Evolutionary conservation across 805 yeast genomes (phyloP).

Genomic region (Soucietia sequanensis): DNA sequence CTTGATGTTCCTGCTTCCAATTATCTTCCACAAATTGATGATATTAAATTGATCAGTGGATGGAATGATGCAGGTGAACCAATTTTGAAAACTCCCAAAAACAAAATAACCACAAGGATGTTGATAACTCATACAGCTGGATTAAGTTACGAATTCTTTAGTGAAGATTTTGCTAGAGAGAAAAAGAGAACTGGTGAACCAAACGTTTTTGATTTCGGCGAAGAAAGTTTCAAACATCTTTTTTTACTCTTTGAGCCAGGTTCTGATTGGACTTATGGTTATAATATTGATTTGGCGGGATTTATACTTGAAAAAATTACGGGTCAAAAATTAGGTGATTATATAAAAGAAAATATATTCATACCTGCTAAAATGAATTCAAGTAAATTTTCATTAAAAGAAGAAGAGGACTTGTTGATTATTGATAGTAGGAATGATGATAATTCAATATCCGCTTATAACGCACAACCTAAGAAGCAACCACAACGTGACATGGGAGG

Average conservation of each 20-base stretch:
- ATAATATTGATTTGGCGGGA: slow-evolving; percentile 38
- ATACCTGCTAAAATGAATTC: slow-evolving; percentile 26
- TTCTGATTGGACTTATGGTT: slow-evolving; percentile 32
- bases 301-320: slow-evolving; percentile 24
- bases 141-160: slow-evolving; percentile 32
- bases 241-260: slow-evolving; percentile 35
- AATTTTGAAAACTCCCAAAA: slow-evolving; percentile 19
- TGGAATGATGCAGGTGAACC: slow-evolving; percentile 13
- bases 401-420: slow-evolving; percentile 14
- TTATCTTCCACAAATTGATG: slow-evolving; percentile 26
- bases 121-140: slow-evolving; percentile 40
- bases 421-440: slow-evolving; percentile 8
- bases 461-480: slow-evolving; percentile 9
- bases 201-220: slow-evolving; percentile 2
- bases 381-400: slow-evolving; percentile 14
- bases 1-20: slow-evolving; percentile 30
- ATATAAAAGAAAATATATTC: slow-evolving; percentile 22
- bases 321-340: slow-evolving; percentile 25
- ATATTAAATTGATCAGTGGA: slow-evolving; percentile 18
- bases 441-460: slow-evolving; percentile 1
- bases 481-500: slow-evolving; percentile 39
- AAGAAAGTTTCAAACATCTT: slow-evolving; percentile 19
- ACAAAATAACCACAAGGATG: slow-evolving; percentile 30
- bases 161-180: slow-evolving; percentile 12
- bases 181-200: slow-evolving; percentile 5